Conservation (phyloP, 2,329 filamentous ascomycete genomes). For the Diplocarpon mali region DNA sequence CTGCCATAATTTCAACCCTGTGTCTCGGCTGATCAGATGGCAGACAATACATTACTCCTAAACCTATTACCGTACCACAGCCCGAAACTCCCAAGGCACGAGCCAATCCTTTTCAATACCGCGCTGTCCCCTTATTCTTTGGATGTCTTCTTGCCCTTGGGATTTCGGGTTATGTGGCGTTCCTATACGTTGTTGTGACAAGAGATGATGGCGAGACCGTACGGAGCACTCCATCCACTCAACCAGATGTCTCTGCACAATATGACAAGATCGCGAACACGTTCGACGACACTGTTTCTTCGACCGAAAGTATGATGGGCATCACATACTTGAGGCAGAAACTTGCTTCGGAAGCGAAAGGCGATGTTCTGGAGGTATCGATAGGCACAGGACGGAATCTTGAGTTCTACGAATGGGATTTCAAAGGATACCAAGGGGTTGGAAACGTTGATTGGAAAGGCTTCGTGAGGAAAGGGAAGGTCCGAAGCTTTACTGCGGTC, state of each 20-base stretch:
- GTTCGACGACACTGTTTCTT: constrained; percentile 48
- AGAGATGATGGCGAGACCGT: constrained; percentile 14
- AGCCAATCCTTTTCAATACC: constrained; percentile 18
- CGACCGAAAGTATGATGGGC: constrained; percentile 46
- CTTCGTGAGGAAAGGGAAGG: constrained; percentile 24
- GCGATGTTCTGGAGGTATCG: constrained; percentile 51
- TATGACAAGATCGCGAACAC: constrained; percentile 34
- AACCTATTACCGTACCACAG: not conserved
- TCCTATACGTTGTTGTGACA: constrained; percentile 1
- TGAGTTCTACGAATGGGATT: constrained; percentile 45
- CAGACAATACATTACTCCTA: not conserved
- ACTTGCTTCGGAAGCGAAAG: constrained; percentile 37
- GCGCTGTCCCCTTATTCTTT: constrained; percentile 19
- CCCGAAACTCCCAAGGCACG: not conserved
- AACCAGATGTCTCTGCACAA: constrained; percentile 24
- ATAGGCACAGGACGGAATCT: constrained; percentile 53
- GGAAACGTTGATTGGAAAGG: constrained; percentile 14
- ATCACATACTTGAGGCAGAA: constrained; percentile 39
- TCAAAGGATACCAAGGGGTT: constrained; percentile 18
- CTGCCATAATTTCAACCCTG: not conserved
- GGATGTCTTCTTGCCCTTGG: constrained; percentile 6
- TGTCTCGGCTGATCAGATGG: not conserved
- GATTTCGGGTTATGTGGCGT: not conserved
- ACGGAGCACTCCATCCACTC: constrained; percentile 14
- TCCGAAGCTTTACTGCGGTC: constrained; percentile 49